Evolutionary conservation across 2,329 filamentous ascomycete species (phyloP).

Genomic region (Exophiala bonariae): DNA sequence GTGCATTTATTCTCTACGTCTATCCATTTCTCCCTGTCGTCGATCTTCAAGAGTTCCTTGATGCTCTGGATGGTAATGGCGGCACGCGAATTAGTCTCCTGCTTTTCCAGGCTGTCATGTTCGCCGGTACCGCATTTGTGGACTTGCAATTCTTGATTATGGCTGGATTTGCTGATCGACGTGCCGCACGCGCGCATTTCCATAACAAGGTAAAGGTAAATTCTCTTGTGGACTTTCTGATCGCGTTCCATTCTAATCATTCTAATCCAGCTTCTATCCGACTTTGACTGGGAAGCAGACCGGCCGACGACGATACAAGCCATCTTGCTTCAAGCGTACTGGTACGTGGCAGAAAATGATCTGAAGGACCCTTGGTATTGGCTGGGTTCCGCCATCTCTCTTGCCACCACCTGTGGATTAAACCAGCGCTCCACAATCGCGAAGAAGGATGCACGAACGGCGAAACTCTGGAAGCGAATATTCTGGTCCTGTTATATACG

Average conservation of each 20-base stretch:
- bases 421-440: slow-evolving; percentile 63
- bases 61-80: slow-evolving; percentile 58
- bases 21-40: slow-evolving; percentile 92
- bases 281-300: slow-evolving; percentile 92
- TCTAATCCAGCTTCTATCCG: slow-evolving; percentile 71
- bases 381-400: slow-evolving; percentile 94
- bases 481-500: slow-evolving; percentile 99
- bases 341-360: slow-evolving; percentile 95
- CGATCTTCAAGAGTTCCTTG: slow-evolving; percentile 41
- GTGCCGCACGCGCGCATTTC: slow-evolving; percentile 79
- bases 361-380: slow-evolving; percentile 98
- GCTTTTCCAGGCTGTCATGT: slow-evolving; percentile 93
- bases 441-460: slow-evolving; percentile 40
- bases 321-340: slow-evolving; percentile 88
- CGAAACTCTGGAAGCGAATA: slow-evolving; percentile 87
- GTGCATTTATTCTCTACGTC: slow-evolving; percentile 82
- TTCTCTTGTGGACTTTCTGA: too few species aligned
- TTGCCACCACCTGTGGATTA: slow-evolving; percentile 89
- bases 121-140: slow-evolving; percentile 83
- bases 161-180: slow-evolving; percentile 38
- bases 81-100: slow-evolving; percentile 72
- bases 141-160: slow-evolving; percentile 15
- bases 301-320: slow-evolving; percentile 87
- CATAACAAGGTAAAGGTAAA: slow-evolving; percentile 79
- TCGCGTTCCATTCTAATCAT: slow-evolving; percentile 84